Percentiles rank a stretch among this genome's conserved stretches.
Conservation (phyloP, 1,139 yeast species). For the Taphrina sp. region DNA sequence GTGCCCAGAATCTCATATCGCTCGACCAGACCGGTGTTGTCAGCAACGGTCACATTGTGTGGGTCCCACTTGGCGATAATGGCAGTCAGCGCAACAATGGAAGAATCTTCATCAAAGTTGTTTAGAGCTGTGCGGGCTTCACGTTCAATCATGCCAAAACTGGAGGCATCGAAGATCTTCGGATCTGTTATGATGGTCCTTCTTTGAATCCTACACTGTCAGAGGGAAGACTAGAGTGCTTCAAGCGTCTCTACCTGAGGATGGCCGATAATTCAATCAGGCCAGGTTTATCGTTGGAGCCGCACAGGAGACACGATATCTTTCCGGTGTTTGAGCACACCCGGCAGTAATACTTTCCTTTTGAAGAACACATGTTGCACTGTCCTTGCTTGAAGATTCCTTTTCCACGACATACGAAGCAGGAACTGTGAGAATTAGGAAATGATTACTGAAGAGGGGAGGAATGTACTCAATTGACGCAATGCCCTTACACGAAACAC, state of each 20-base stretch:
- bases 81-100: background rate
- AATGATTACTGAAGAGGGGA: background rate
- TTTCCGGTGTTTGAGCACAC: constrained; percentile 2
- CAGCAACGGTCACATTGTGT: background rate
- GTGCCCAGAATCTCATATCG: background rate
- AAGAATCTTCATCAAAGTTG: background rate
- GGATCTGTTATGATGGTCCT: background rate
- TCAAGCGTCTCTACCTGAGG: background rate
- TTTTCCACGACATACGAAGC: constrained; percentile 7
- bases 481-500: constrained; percentile 3
- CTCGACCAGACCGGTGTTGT: background rate
- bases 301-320: background rate
- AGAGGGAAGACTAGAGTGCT: background rate
- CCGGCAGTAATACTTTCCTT: constrained; percentile 1
- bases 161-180: background rate
- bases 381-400: constrained; percentile 4
- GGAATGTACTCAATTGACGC: constrained; percentile 4
- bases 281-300: background rate
- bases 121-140: background rate
- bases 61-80: background rate
- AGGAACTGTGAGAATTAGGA: background rate
- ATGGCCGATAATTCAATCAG: background rate
- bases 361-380: constrained; percentile 4
- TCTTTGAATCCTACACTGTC: background rate
- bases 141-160: background rate